A percentile compares a stretch with the other conserved stretches of the same genome.
These are phyloP conservation scores for Hypholoma fasciculare DNA, from an alignment of 768 basidiomycete genomes.

Conservation along the genomic window DNA sequence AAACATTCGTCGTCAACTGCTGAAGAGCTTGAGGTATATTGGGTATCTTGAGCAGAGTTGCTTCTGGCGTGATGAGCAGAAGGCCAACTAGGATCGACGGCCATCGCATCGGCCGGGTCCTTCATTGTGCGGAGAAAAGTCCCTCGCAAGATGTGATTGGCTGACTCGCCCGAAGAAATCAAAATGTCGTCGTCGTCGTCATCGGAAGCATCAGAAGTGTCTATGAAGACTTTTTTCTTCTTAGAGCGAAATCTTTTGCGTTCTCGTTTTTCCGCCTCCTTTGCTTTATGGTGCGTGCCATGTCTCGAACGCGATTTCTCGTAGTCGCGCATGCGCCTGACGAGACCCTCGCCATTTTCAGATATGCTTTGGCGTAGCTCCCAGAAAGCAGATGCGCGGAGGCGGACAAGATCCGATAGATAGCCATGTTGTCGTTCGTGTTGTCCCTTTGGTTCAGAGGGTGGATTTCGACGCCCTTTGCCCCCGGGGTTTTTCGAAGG, in stretches of 20 bases:
- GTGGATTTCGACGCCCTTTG: slow-evolving; percentile 9
- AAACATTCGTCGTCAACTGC: not conserved
- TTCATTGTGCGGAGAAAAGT: slow-evolving; percentile 35
- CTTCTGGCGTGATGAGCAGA: not conserved
- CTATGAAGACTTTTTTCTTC: slow-evolving; percentile 19
- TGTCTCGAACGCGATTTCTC: slow-evolving; percentile 52
- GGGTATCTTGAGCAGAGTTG: slow-evolving; percentile 6
- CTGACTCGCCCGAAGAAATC: slow-evolving; percentile 46
- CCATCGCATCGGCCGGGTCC: slow-evolving; percentile 38
- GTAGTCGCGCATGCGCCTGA: slow-evolving; percentile 74
- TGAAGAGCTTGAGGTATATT: not conserved
- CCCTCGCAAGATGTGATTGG: slow-evolving; percentile 18
- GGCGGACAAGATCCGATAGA: slow-evolving; percentile 31
- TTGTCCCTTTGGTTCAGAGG: slow-evolving; percentile 1
- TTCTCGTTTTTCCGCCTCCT: slow-evolving; percentile 40
- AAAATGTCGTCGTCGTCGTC: slow-evolving; percentile 49
- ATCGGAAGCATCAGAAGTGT: slow-evolving; percentile 37
- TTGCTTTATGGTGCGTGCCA: slow-evolving; percentile 35
- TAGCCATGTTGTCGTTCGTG: slow-evolving; percentile 12
- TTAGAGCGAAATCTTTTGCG: slow-evolving; percentile 35
- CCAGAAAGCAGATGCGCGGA: slow-evolving; percentile 61
- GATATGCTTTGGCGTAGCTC: slow-evolving; percentile 63
- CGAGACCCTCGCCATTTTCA: slow-evolving; percentile 66
- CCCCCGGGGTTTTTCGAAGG: slow-evolving; percentile 6
- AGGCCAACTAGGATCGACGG: slow-evolving; percentile 11